Base-by-base conservation (phyloP, 2,329 filamentous ascomycete species). In the Aspergillus uvarum region DNA sequence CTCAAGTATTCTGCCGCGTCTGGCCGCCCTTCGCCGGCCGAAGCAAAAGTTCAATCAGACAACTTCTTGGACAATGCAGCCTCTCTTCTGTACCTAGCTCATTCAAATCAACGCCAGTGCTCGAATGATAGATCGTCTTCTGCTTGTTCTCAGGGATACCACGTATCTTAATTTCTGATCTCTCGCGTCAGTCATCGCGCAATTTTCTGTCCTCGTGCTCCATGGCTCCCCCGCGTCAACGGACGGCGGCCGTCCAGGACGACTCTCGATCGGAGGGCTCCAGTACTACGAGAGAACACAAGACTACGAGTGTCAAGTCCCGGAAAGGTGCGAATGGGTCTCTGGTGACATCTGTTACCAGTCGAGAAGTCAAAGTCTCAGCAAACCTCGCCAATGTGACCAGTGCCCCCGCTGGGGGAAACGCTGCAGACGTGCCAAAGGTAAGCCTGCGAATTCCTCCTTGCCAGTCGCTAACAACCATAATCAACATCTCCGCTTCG, bases 261-360 rank as follows among this genome's bases (percentile, higher is more conserved):
- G 80, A 81, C 66, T 79, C 78, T 26, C 72, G 79, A 60, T 80
- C 79, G 19, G 79, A 81, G 71, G 75, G 77, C n/a, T 80, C 79
- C 38, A 81, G 76, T 61, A 72, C 75, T 47, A 74, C 76, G 14
- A 75, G 72, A 65, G 76, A 78, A 59, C 69, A 69, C 51, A 74
- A 72, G 55, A 58, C 65, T 8, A 67, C 70, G 7, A 60, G 69
- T 8, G 61, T 65, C 2, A 78, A 75, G 61, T 70, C 71, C 32
- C 70, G 74, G 21, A 76, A 75, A 52, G 59, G 66, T 5, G 68
- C 65, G 7, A 68, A 65, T 56, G 59, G 54, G 16, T 61, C 63
- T 8, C 26, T 61, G 11, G 51, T 50, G 38, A 59, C 55, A 11
- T 44, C 65, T 14, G 60, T 59, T 14, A 67, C 63, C 16, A 59